These are phyloP conservation scores for Diaporthe humulicola DNA, from an alignment of 2,329 filamentous ascomycete genomes.

Conservation along the genomic window DNA sequence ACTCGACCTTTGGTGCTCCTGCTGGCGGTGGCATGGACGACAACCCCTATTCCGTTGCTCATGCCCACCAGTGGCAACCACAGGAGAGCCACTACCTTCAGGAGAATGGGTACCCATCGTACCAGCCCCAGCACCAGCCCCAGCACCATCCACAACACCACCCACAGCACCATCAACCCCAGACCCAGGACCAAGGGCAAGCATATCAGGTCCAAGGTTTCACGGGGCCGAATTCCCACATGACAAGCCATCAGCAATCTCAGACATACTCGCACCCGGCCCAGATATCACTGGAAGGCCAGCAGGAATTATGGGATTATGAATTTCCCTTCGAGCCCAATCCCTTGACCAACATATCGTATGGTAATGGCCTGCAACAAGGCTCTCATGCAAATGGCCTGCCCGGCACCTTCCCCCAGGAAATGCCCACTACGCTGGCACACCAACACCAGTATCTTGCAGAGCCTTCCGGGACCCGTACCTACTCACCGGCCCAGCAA, in stretches of 20 bases:
- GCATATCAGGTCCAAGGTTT: slow-evolving; percentile 37
- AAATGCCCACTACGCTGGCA: slow-evolving; percentile 30
- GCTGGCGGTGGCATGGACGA: slow-evolving; percentile 24
- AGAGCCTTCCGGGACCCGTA: slow-evolving; percentile 9
- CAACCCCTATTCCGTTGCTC: slow-evolving; percentile 33
- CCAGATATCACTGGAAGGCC: slow-evolving; percentile 30
- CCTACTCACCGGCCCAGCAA: slow-evolving; percentile 23
- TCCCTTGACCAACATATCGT: slow-evolving; percentile 25
- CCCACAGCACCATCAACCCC: not conserved
- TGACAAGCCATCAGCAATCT: slow-evolving; percentile 35
- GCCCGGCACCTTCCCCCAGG: slow-evolving; percentile 28
- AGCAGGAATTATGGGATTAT: slow-evolving; percentile 36
- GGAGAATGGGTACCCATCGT: slow-evolving; percentile 22
- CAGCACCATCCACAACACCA: not conserved
- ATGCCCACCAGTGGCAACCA: slow-evolving; percentile 38
- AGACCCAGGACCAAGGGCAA: slow-evolving; percentile 25
- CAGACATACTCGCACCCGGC: slow-evolving; percentile 32
- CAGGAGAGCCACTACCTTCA: slow-evolving; percentile 35
- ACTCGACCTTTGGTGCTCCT: slow-evolving; percentile 34
- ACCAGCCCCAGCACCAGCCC: slow-evolving; percentile 20
- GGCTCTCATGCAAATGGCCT: slow-evolving; percentile 25
- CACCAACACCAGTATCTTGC: slow-evolving; percentile 35
- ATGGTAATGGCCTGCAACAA: slow-evolving; percentile 30
- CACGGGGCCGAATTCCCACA: slow-evolving; percentile 17
- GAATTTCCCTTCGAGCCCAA: slow-evolving; percentile 34